phyloP scores from a whole-genome alignment of 139 green algal species.

The Axilococcus clingmanii region DNA sequence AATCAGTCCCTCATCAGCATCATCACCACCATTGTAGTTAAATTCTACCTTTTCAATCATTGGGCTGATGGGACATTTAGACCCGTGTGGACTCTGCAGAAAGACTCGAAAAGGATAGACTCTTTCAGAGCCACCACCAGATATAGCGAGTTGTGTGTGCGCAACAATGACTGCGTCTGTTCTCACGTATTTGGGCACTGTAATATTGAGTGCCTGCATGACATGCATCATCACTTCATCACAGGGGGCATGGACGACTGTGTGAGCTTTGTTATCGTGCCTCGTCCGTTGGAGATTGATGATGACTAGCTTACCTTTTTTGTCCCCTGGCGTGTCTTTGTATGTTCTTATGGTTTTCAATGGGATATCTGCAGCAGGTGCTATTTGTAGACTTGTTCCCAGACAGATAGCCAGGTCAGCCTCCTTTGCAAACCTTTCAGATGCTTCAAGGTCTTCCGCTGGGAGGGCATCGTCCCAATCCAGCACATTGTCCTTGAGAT shows the following conservation, averaged over 20 bases:
- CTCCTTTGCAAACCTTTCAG: slow-evolving; percentile 42
- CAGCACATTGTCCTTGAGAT: slow-evolving; percentile 67
- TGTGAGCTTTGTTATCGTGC: slow-evolving; percentile 39
- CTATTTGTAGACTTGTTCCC: slow-evolving; percentile 86
- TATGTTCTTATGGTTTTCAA: slow-evolving; percentile 28
- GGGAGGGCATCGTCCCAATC: slow-evolving; percentile 87
- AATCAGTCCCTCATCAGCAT: too few relatives aligned
- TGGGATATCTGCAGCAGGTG: slow-evolving; percentile 74
- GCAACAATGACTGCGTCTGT: neutral
- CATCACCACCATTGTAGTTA: too few relatives aligned
- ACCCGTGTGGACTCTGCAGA: slow-evolving; percentile 39
- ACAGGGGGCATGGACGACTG: slow-evolving; percentile 25
- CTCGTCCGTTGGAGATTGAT: slow-evolving; percentile 76
- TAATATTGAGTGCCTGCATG: slow-evolving; percentile 11
- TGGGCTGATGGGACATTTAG: slow-evolving; percentile 37
- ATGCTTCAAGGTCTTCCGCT: slow-evolving; percentile 63
- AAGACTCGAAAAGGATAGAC: slow-evolving; percentile 18
- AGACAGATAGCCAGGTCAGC: slow-evolving; percentile 71
- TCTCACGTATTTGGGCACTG: slow-evolving; percentile 2
- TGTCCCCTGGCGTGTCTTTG: slow-evolving; percentile 8
- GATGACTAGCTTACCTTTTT: slow-evolving; percentile 72
- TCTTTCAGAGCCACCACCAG: neutral
- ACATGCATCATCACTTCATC: slow-evolving; percentile 21
- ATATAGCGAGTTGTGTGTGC: too few relatives aligned
- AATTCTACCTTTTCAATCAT: slow-evolving; percentile 32